Evolutionary conservation across 176 grass and related monocot species (phyloP).

Genomic region (Rhipidocladum racemiflorum): DNA sequence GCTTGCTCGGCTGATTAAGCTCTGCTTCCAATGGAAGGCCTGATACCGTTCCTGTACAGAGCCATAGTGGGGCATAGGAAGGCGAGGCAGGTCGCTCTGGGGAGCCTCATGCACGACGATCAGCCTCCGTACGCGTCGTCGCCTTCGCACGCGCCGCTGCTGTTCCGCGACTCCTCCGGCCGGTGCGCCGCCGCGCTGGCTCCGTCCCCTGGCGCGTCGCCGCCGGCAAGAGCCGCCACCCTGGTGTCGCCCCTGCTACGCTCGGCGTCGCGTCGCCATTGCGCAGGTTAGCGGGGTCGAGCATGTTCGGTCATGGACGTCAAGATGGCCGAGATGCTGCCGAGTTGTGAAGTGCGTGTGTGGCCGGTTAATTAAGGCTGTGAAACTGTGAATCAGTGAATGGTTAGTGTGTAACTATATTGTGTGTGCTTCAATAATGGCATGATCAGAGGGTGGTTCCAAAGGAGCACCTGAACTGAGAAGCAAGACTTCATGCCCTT

Average conservation of each 20-base stretch:
- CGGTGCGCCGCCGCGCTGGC: not conserved
- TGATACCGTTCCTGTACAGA: conserved; percentile 46
- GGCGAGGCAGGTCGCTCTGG: conserved; percentile 11
- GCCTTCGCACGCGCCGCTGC: not conserved
- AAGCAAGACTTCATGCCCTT: not conserved
- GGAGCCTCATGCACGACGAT: not conserved
- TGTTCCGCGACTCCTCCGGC: not conserved
- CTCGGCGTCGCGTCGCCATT: conserved; percentile 8
- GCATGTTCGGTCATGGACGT: not conserved
- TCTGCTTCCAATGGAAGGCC: conserved; percentile 39
- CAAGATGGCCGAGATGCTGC: not conserved
- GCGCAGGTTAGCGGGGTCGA: conserved; percentile 2
- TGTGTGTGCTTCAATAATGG: conserved; percentile 11
- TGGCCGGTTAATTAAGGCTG: too few relatives aligned
- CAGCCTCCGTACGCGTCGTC: not conserved
- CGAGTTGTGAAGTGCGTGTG: not conserved
- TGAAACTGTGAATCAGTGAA: too few relatives aligned
- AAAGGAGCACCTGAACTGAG: conserved; percentile 10
- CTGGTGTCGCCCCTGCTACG: conserved; percentile 38
- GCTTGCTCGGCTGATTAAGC: not conserved
- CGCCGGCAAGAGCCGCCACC: not conserved
- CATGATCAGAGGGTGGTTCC: conserved; percentile 17
- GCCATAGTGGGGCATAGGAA: conserved; percentile 35
- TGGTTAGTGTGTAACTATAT: too few relatives aligned
- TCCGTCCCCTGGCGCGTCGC: not conserved